phyloP scores from a whole-genome alignment of 2,329 filamentous ascomycete genomes.

The Dryadomyces quercivorus region DNA sequence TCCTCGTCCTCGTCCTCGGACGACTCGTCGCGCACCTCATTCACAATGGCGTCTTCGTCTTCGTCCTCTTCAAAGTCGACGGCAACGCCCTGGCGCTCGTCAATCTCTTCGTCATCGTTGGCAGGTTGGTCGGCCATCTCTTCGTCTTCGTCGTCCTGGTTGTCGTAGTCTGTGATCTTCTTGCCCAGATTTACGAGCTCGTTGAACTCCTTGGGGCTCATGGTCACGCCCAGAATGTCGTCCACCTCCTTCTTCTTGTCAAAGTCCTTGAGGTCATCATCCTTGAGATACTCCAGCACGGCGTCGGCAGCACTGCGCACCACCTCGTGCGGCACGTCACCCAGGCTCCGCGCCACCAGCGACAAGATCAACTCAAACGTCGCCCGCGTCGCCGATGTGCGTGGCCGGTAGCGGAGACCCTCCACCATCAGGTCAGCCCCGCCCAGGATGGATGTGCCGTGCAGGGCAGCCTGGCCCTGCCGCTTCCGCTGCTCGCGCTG shows the following conservation, averaged over 20 bases:
- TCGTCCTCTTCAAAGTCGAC: slow-evolving; percentile 93
- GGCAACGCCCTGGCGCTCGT: slow-evolving; percentile 90
- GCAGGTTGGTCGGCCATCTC: slow-evolving; percentile 52
- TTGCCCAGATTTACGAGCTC: slow-evolving; percentile 93
- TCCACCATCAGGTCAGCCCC: slow-evolving; percentile 72
- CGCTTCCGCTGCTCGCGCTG: slow-evolving; percentile 77
- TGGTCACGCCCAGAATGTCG: slow-evolving; percentile 72
- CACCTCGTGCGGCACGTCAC: slow-evolving; percentile 85
- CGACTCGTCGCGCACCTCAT: slow-evolving; percentile 80
- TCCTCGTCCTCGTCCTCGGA: slow-evolving; percentile 71
- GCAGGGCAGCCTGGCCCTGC: slow-evolving; percentile 60
- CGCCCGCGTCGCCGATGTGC: slow-evolving; percentile 80
- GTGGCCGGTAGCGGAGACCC: slow-evolving; percentile 80
- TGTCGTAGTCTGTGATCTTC: slow-evolving; percentile 97
- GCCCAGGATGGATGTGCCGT: slow-evolving; percentile 67
- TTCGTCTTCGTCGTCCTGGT: slow-evolving; percentile 91
- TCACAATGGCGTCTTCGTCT: slow-evolving; percentile 64
- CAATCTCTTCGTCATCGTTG: slow-evolving; percentile 63
- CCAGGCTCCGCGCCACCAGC: slow-evolving; percentile 75
- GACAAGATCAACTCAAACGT: slow-evolving; percentile 93
- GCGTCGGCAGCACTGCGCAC: slow-evolving; percentile 90
- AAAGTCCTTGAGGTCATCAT: slow-evolving; percentile 90
- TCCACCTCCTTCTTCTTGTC: slow-evolving; percentile 98
- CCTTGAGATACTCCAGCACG: slow-evolving; percentile 81
- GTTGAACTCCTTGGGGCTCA: slow-evolving; percentile 88